Conservation (phyloP, 140 eudicot genomes). For the Stevia rebaudiana region DNA sequence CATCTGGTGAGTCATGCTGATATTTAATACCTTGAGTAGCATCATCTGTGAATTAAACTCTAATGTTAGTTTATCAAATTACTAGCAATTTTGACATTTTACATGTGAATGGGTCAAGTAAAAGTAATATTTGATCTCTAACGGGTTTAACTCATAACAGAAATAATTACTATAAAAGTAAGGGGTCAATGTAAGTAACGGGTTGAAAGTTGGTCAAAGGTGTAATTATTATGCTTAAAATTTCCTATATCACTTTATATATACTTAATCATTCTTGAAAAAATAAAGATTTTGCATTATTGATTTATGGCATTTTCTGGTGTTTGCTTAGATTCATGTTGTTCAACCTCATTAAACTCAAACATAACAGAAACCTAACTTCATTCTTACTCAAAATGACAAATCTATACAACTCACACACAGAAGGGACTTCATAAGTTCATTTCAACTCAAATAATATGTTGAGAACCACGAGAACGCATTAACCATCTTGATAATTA, state of each 20-base stretch:
- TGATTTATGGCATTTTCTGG: constrained; percentile 1
- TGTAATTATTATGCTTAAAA: not conserved
- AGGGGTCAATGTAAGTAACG: not conserved
- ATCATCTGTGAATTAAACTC: constrained; percentile 34
- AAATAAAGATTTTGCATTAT: not conserved
- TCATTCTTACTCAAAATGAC: too few species aligned
- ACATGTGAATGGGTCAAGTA: not conserved
- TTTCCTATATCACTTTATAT: not conserved
- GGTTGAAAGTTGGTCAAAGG: not conserved
- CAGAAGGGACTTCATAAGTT: too few species aligned
- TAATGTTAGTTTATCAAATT: constrained; percentile 8
- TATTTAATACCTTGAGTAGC: constrained; percentile 24
- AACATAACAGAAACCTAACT: too few species aligned
- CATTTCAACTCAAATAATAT: too few species aligned
- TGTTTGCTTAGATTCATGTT: not conserved
- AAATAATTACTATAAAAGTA: not conserved
- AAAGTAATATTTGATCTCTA: constrained; percentile 3
- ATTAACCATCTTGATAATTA: too few species aligned
- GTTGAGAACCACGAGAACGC: too few species aligned
- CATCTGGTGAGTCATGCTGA: constrained; percentile 33
- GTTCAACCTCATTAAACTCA: not conserved
- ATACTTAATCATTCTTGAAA: not conserved
- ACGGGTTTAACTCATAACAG: not conserved
- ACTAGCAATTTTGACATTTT: not conserved
- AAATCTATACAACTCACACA: too few species aligned